Conservation (phyloP, 495 filamentous ascomycete species). For the Aspergillus homomorphus region DNA sequence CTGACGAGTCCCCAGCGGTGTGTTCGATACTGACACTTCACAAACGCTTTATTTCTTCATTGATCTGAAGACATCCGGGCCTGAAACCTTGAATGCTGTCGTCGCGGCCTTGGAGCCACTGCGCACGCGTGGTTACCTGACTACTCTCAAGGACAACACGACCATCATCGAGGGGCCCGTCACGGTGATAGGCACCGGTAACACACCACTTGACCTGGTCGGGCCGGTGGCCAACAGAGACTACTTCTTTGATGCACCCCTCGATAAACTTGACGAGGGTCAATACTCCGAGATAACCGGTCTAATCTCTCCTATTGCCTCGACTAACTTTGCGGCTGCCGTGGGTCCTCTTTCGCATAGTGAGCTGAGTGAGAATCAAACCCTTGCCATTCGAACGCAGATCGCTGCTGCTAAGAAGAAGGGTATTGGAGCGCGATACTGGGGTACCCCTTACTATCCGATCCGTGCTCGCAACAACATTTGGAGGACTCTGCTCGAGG, state of each 20-base stretch:
- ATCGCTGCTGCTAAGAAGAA: constrained; percentile 57
- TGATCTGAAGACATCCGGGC: constrained; percentile 62
- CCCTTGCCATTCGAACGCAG: constrained; percentile 55
- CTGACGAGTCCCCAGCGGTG: constrained; percentile 27
- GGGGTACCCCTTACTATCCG: constrained; percentile 69
- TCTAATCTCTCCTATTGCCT: constrained; percentile 51
- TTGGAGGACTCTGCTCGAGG: constrained; percentile 63
- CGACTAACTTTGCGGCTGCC: constrained; percentile 38
- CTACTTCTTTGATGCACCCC: constrained; percentile 62
- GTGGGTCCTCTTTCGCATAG: constrained; percentile 41
- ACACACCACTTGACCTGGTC: constrained; percentile 66
- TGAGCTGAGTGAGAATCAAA: constrained; percentile 47
- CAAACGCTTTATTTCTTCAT: constrained; percentile 70
- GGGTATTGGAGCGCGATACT: constrained; percentile 68
- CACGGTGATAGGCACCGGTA: constrained; percentile 78
- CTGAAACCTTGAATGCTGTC: constrained; percentile 53
- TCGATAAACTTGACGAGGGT: constrained; percentile 43
- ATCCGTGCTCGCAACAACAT: constrained; percentile 62
- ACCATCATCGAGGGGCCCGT: constrained; percentile 52
- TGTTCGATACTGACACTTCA: constrained; percentile 47
- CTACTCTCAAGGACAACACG: constrained; percentile 51
- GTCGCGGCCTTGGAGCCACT: constrained; percentile 63
- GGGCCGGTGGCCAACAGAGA: constrained; percentile 48
- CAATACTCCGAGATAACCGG: constrained; percentile 42
- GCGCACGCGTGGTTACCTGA: constrained; percentile 58